Percentiles rank a stretch among this genome's conserved stretches.
These are phyloP conservation scores for Pseudozyma sp. DNA, from an alignment of 1,284 basidiomycete species.

Conservation along the genomic window DNA sequence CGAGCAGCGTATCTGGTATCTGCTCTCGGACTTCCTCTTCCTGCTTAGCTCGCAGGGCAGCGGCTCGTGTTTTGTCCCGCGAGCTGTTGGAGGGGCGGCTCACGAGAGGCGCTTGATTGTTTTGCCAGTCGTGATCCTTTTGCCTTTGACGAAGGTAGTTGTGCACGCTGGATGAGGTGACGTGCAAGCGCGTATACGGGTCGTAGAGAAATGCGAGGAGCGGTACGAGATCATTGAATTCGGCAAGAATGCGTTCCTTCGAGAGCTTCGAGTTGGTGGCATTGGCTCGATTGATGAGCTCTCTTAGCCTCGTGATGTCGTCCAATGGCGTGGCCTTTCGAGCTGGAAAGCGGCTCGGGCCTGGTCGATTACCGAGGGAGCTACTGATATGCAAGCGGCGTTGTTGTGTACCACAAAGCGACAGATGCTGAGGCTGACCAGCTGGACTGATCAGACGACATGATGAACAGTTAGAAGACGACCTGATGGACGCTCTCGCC, in stretches of 20 bases:
- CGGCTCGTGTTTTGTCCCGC: constrained; percentile 13
- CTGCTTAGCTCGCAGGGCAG: constrained; percentile 26
- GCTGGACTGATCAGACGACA: neutral
- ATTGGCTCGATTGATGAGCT: constrained; percentile 47
- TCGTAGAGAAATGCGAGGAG: constrained; percentile 44
- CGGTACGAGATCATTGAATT: constrained; percentile 33
- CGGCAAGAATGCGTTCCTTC: constrained; percentile 39
- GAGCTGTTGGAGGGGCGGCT: constrained; percentile 24
- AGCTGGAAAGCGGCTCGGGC: constrained; percentile 1
- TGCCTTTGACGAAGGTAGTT: constrained; percentile 31
- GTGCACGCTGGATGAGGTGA: constrained; percentile 36
- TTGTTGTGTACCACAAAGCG: neutral
- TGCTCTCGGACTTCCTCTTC: constrained; percentile 25
- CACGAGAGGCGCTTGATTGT: constrained; percentile 36
- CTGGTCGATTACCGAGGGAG: constrained; percentile 12
- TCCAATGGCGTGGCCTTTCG: constrained; percentile 30
- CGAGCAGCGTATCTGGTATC: constrained; percentile 21
- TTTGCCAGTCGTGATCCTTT: constrained; percentile 38
- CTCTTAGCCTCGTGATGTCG: constrained; percentile 43
- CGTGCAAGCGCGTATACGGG: constrained; percentile 40
- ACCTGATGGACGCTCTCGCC: neutral
- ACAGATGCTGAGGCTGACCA: neutral
- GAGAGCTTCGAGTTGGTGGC: constrained; percentile 42
- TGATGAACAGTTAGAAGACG: neutral
- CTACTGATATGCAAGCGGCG: constrained; percentile 17